A percentile compares a stretch with the other conserved stretches of the same genome.
These are phyloP conservation scores for Brassica balearica DNA, from an alignment of 441 rosid species.

Conservation along the genomic window DNA sequence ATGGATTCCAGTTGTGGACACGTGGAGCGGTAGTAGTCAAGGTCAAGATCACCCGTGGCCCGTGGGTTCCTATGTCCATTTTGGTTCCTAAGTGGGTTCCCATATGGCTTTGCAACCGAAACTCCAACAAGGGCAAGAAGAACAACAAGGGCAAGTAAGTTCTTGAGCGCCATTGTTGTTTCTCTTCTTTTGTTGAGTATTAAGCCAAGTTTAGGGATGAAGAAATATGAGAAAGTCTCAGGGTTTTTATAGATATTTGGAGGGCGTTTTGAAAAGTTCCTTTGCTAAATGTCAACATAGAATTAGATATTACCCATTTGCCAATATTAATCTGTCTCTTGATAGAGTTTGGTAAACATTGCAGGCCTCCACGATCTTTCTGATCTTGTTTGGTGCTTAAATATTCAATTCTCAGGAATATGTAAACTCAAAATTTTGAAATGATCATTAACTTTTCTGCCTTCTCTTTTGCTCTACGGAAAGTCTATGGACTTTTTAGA, in stretches of 20 bases:
- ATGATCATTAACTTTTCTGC: background rate
- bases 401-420: background rate
- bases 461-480: background rate
- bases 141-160: constrained; percentile 39
- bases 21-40: constrained; percentile 47
- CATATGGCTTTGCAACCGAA: constrained; percentile 29
- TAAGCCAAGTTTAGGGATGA: constrained; percentile 13
- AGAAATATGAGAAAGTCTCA: background rate
- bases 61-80: background rate
- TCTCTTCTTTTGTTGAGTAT: background rate
- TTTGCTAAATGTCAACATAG: background rate
- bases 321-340: constrained; percentile 5
- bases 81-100: background rate
- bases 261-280: constrained; percentile 5
- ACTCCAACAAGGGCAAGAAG: constrained; percentile 38
- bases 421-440: background rate
- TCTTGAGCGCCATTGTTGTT: constrained; percentile 47
- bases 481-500: background rate
- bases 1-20: constrained; percentile 57
- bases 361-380: constrained; percentile 19
- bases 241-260: constrained; percentile 8
- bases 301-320: constrained; percentile 20
- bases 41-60: constrained; percentile 31
- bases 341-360: background rate
- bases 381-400: background rate